phyloP scores from a whole-genome alignment of 2,329 filamentous ascomycete genomes.

The Penicillium olsonii region DNA sequence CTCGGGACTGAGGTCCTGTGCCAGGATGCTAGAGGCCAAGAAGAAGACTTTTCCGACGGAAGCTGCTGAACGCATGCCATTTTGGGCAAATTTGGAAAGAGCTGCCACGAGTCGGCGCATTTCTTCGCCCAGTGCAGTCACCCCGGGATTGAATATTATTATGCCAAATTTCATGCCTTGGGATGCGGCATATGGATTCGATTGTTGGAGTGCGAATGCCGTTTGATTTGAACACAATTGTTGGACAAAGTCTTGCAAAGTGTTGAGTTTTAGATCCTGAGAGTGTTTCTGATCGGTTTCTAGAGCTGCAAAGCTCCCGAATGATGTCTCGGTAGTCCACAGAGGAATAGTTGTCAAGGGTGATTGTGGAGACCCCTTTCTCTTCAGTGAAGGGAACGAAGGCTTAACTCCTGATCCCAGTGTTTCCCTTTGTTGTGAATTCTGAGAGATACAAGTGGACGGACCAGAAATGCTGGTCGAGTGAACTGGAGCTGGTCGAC shows the following conservation, averaged over 20 bases:
- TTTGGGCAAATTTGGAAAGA: slow-evolving; percentile 14
- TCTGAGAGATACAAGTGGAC: neutral
- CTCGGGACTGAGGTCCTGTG: slow-evolving; percentile 11
- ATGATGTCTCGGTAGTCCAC: slow-evolving; percentile 17
- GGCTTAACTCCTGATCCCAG: neutral
- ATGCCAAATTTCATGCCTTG: slow-evolving; percentile 27
- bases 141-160: slow-evolving; percentile 26
- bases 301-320: neutral
- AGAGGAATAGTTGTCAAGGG: slow-evolving; percentile 31
- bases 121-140: slow-evolving; percentile 22
- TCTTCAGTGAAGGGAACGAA: neutral
- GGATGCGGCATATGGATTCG: slow-evolving; percentile 24
- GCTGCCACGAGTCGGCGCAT: slow-evolving; percentile 25
- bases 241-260: slow-evolving; percentile 19
- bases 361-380: slow-evolving; percentile 10
- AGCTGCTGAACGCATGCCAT: slow-evolving; percentile 1
- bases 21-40: slow-evolving; percentile 29
- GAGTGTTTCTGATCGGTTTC: neutral
- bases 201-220: slow-evolving; percentile 10
- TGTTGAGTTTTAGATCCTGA: neutral
- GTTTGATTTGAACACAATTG: slow-evolving; percentile 13
- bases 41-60: slow-evolving; percentile 35
- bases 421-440: neutral
- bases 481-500: neutral
- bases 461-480: neutral